A percentile compares a stretch with the other conserved stretches of the same genome.
phyloP scores from a whole-genome alignment of 2,329 filamentous ascomycete species.

The Cercospora brassicicola region DNA sequence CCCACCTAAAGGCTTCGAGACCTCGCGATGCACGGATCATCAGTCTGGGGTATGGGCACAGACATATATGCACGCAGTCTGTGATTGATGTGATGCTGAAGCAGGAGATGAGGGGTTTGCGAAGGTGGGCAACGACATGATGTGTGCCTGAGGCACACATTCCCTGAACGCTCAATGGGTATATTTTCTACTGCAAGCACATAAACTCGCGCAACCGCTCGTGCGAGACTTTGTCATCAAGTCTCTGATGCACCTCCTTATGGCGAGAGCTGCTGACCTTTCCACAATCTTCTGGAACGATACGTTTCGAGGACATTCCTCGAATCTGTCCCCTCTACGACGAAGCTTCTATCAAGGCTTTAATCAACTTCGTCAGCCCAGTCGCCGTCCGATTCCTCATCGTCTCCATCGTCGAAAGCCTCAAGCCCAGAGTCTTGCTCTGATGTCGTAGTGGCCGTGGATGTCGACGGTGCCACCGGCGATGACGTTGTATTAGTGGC shows the following conservation, averaged over 20 bases:
- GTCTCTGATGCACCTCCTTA: not conserved
- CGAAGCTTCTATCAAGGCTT: not conserved
- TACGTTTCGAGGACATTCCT: not conserved
- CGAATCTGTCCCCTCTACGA: not conserved
- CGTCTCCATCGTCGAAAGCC: not conserved
- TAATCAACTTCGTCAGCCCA: not conserved
- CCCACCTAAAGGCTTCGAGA: not conserved
- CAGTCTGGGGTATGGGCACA: not conserved
- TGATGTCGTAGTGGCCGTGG: not conserved
- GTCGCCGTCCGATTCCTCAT: not conserved
- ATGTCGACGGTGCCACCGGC: not conserved
- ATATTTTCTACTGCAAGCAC: not conserved
- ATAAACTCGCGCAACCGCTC: not conserved
- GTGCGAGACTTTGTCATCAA: not conserved
- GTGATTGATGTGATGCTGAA: not conserved
- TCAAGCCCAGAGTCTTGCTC: not conserved
- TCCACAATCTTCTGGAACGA: not conserved
- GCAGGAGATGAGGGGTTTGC: not conserved
- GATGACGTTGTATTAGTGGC: not conserved
- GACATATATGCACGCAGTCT: not conserved
- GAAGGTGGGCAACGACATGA: not conserved
- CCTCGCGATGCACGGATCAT: not conserved
- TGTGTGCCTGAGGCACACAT: not conserved
- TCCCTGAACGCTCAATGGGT: not conserved
- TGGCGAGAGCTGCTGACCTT: not conserved